Base-by-base conservation (phyloP, 176 grass and related monocot genomes). In the Dendrocalamus sinicus region DNA sequence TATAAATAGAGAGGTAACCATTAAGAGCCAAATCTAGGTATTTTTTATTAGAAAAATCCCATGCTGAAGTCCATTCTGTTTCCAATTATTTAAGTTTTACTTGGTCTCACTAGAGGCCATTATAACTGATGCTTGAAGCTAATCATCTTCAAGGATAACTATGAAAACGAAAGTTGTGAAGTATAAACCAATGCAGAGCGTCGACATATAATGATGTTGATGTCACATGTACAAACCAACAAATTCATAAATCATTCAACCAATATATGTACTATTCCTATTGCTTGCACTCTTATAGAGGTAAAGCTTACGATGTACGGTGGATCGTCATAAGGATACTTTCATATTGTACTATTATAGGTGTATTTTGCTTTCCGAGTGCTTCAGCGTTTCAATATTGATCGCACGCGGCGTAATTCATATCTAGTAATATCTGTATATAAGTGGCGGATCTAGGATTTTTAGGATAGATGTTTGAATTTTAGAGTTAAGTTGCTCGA, bases 51-150 rank as follows among this genome's bases (percentile, higher is more conserved):
- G 55, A 19, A 48, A n/a, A 23, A 45, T 8, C 11, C 22, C 30
- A 22, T 19, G 4, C 37, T 73, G 19, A 82, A 69, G 20, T 78
- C 26, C 9, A 40, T 43, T 62, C 55, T 40, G 14, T 40, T 50
- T 67, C 60, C 66, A 72, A 12, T 57, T 82, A 2, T 28, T 58
- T 24, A 14, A 44, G 50, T 67, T 83, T 66, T 79, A 45, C 39
- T 39, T 60, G 28, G 60, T 59, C 32, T 87, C 68, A 57, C 8
- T 37, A 41, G 28, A 68, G 67, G 50, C 16, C 28, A 23, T 52
- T 68, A 68, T 43, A 68, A 30, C 11, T 85, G 1, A 61, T 67
- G n/a, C 41, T 52, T 77, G 52, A 70, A 89, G 22, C 12, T 90
- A 70, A 19, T 10, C 6, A 81, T 72, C 30, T 14, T 79, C 8